Base-by-base conservation (phyloP, 257 asterid species). In the Solanum arcanum region DNA sequence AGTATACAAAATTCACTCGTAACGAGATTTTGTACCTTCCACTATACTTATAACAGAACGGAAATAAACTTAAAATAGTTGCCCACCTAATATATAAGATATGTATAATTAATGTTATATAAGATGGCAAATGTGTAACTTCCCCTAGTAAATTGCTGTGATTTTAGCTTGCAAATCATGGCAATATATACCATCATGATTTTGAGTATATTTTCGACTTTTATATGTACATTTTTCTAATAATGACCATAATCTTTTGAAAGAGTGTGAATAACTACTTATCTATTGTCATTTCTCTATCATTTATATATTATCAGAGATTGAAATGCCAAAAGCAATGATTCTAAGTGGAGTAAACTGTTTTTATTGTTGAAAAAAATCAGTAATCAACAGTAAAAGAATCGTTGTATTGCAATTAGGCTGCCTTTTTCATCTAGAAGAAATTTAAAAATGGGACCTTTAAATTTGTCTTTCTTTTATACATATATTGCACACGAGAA, bases 341-440 rank as follows among this genome's bases (percentile, higher is more conserved):
- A 33, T 62, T 69, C 23, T 31, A 64, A 68, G 88, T 88, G 90
- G 90, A 29, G 87, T 56, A 88, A 14, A 88, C 88, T 86, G 85
- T 88, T 81, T 68, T 46, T 8, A 33, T 11, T 76, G 74, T 85
- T 84, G 87, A 75, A 75, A 46, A 88, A 88, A 76, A 12, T 42
- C 39, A 44, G 39, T 62, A 60, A 70, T 23, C 76, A 76, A 47
- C 9, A 3, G 88, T 18, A 80, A 37, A 80, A 70, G 68, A 46
- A 25, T 62, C 21, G 29, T 78, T 56, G 82, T 88, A 31, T 73
- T 74, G 80, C 47, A 52, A 47, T 83, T 83, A 42, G 72, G 60
- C 12, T 20, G 44, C 89, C 18, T 42, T 84, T 76, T 77, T 74
- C 76, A 46, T 85, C 83, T 85, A 80, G 84, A 80, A 78, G 88